These are phyloP conservation scores for Malus fusca DNA, from an alignment of 306 rosid species.

Conservation along the genomic window DNA sequence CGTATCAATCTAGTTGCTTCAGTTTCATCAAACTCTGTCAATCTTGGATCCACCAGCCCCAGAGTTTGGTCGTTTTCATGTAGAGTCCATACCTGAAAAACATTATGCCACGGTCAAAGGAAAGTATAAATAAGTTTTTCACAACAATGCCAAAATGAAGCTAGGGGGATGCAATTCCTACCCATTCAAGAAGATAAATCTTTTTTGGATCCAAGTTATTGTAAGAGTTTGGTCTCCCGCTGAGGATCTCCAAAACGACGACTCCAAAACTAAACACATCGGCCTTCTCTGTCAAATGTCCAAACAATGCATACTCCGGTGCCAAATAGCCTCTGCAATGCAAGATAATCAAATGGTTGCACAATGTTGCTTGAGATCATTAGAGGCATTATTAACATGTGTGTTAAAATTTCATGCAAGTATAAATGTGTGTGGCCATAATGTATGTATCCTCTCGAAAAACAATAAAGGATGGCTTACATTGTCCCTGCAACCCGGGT, in stretches of 20 bases:
- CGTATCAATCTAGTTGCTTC: conserved; percentile 10
- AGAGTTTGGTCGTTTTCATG: conserved; percentile 8
- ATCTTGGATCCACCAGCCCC: conserved; percentile 15
- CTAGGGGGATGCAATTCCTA: not conserved
- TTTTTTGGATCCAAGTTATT: not conserved
- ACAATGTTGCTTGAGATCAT: not conserved
- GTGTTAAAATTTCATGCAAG: too few species aligned
- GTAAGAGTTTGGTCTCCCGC: conserved; percentile 15
- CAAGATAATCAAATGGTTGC: not conserved
- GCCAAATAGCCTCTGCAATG: conserved; percentile 23
- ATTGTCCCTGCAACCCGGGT: conserved; percentile 33
- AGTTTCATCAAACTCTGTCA: not conserved
- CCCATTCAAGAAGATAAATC: conserved; percentile 23
- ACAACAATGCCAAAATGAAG: not conserved
- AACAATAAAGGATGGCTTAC: conserved; percentile 5
- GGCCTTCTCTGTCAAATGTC: conserved; percentile 14
- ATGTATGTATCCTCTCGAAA: too few species aligned
- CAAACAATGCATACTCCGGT: conserved; percentile 21
- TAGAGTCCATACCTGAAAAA: conserved; percentile 17
- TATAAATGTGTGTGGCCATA: too few species aligned
- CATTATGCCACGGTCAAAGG: not conserved
- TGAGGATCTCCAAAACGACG: conserved; percentile 11
- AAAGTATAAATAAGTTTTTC: not conserved
- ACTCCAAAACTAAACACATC: conserved; percentile 21
- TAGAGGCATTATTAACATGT: not conserved